phyloP scores from a whole-genome alignment of 257 asterid genomes.

The Capsicum pubescens region DNA sequence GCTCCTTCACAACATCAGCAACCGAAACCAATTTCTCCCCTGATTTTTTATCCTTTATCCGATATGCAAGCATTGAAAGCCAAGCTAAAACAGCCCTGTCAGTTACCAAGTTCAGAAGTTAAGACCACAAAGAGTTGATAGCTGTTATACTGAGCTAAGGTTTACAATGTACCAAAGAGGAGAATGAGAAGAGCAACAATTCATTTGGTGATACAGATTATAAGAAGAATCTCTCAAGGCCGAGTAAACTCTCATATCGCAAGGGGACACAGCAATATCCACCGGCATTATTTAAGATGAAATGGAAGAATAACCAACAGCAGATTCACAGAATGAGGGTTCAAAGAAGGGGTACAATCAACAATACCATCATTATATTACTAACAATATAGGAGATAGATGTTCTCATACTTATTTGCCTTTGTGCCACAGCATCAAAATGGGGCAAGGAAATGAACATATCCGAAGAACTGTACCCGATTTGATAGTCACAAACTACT shows the following conservation, averaged over 20 bases:
- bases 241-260: conserved; percentile 12
- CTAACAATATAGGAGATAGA: not conserved
- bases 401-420: not conserved
- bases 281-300: conserved; percentile 14
- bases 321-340: not conserved
- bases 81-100: conserved; percentile 97
- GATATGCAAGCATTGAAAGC: conserved; percentile 88
- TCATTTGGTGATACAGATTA: not conserved
- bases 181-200: not conserved
- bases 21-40: conserved; percentile 87
- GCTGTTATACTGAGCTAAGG: not conserved
- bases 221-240: not conserved
- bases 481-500: not conserved
- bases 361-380: not conserved
- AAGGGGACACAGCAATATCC: not conserved
- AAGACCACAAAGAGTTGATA: conserved; percentile 16
- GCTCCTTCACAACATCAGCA: conserved; percentile 78
- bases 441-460: not conserved
- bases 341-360: not conserved
- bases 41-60: conserved; percentile 76
- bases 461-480: not conserved
- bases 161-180: not conserved
- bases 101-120: conserved; percentile 27
- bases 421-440: not conserved
- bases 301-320: conserved; percentile 4